phyloP scores from a whole-genome alignment of 2,329 filamentous ascomycete genomes.

The Stagonosporopsis chrysanthemi region DNA sequence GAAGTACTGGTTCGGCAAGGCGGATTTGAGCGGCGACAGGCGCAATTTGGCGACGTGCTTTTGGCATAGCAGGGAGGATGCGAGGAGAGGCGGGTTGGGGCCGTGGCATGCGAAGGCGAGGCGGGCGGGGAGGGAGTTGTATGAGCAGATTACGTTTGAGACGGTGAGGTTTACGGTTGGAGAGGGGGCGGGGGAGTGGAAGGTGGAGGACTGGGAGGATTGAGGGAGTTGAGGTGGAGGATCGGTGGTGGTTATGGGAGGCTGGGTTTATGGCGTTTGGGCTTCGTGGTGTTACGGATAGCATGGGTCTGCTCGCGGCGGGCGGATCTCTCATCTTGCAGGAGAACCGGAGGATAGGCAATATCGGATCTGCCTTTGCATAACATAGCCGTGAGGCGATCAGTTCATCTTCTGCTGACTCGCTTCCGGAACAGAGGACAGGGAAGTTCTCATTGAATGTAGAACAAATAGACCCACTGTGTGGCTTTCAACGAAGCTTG shows the following conservation, averaged over 20 bases:
- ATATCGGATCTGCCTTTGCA: background rate
- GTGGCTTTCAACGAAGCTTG: no score
- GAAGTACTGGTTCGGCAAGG: conserved; percentile 90
- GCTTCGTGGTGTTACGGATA: background rate
- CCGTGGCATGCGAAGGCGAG: conserved; percentile 65
- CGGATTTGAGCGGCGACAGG: conserved; percentile 65
- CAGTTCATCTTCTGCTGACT: background rate
- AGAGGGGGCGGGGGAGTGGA: conserved; percentile 70
- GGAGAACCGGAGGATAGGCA: background rate
- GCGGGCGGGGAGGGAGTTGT: conserved; percentile 57
- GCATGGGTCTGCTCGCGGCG: background rate
- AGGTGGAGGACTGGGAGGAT: conserved; percentile 41
- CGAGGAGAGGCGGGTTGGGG: conserved; percentile 66
- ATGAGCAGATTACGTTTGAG: conserved; percentile 53
- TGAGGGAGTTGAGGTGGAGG: background rate
- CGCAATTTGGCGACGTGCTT: conserved; percentile 82
- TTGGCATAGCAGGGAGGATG: conserved; percentile 66
- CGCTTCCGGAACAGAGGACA: no score
- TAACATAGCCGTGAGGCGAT: background rate
- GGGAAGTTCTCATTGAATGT: no score
- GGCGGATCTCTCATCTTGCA: background rate
- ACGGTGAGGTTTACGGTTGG: conserved; percentile 65
- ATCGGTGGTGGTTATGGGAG: background rate
- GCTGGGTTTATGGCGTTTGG: background rate
- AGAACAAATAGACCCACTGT: no score